These are phyloP conservation scores for Solanum chilense DNA, from an alignment of 257 asterid genomes.

Conservation along the genomic window DNA sequence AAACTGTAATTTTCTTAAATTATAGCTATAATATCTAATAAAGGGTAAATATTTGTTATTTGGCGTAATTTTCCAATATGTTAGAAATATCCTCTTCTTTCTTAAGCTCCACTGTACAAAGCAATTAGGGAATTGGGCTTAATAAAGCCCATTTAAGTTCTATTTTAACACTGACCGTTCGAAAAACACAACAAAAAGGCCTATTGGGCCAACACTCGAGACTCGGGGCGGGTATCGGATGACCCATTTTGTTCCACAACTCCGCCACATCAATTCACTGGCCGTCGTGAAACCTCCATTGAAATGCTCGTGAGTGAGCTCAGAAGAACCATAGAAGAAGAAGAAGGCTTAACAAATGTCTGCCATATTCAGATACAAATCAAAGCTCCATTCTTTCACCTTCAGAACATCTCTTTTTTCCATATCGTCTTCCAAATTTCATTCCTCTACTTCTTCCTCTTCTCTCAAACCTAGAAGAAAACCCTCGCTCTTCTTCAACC, in stretches of 20 bases:
- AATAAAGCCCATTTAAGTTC: background rate
- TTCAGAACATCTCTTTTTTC: constrained; percentile 6
- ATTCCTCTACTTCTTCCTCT: constrained; percentile 5
- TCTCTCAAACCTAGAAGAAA: constrained; percentile 11
- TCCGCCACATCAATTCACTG: background rate
- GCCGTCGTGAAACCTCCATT: background rate
- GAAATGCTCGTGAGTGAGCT: background rate
- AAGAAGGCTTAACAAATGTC: constrained; percentile 28
- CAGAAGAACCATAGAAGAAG: background rate
- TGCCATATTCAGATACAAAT: constrained; percentile 28
- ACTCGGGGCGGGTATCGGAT: background rate
- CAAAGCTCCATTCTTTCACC: constrained; percentile 33
- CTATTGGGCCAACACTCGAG: background rate
- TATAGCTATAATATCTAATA: too few species aligned
- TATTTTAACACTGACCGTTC: background rate
- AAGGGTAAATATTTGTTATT: too few species aligned
- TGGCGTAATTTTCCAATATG: too few species aligned
- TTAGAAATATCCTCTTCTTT: too few species aligned
- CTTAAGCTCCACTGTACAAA: background rate
- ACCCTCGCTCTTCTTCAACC: constrained; percentile 6
- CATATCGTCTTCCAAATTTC: constrained; percentile 12
- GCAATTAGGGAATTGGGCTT: background rate
- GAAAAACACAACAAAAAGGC: background rate
- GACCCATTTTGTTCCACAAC: background rate
- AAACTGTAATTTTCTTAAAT: too few species aligned